Conservation (phyloP, 805 yeast species). For the Yarrowia sp. region DNA sequence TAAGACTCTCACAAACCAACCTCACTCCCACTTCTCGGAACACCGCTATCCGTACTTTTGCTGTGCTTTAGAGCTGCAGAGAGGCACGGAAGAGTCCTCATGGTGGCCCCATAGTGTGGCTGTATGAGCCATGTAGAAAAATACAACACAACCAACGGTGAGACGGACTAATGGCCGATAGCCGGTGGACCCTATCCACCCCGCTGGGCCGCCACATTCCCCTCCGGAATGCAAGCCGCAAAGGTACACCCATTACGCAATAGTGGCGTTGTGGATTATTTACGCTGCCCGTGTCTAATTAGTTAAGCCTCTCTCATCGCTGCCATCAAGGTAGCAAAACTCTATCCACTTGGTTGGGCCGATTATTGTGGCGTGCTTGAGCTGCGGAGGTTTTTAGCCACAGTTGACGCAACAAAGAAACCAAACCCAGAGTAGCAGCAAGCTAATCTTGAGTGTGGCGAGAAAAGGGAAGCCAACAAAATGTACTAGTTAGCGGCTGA, state of each 20-base stretch:
- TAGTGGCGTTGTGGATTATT: background rate
- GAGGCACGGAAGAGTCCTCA: background rate
- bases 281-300: no score
- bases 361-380: conserved; percentile 11
- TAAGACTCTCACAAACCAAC: no score
- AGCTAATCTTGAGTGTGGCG: conserved; percentile 16
- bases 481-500: no score
- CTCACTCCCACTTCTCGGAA: no score
- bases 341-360: conserved; percentile 11
- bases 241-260: background rate
- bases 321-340: background rate
- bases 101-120: conserved; percentile 37
- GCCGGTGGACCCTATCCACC: no score
- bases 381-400: conserved; percentile 24
- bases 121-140: background rate
- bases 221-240: no score
- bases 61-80: no score
- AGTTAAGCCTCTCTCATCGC: background rate
- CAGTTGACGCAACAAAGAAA: background rate
- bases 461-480: no score
- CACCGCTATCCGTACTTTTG: no score
- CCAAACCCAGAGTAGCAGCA: background rate
- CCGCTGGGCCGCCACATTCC: no score
- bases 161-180: no score
- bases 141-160: no score